Conservation (phyloP, 768 basidiomycete species). For the Rhizopogon rudus region DNA sequence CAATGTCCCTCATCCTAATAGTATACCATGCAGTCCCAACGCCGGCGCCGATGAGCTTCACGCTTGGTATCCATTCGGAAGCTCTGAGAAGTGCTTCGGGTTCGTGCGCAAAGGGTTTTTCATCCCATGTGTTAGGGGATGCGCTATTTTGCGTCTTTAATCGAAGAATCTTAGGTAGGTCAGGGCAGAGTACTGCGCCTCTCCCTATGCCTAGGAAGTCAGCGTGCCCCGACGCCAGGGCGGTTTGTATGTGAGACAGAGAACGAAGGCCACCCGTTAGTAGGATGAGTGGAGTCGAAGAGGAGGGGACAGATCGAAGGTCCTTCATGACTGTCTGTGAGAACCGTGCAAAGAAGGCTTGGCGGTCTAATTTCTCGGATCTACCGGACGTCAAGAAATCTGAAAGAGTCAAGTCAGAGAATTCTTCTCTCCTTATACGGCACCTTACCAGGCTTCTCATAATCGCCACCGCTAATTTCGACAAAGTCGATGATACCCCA, state of each 20-base stretch:
- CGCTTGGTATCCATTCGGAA: constrained; percentile 32
- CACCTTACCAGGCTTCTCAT: constrained; percentile 65
- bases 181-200: constrained; percentile 55
- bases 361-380: constrained; percentile 37
- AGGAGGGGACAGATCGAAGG: constrained; percentile 7
- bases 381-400: constrained; percentile 36
- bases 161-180: constrained; percentile 43
- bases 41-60: constrained; percentile 65
- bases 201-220: constrained; percentile 79
- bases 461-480: constrained; percentile 86
- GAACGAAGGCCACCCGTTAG: constrained; percentile 79
- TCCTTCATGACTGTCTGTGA: constrained; percentile 48
- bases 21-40: constrained; percentile 62
- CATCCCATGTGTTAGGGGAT: constrained; percentile 9
- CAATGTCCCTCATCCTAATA: constrained; percentile 50
- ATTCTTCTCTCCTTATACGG: constrained; percentile 11
- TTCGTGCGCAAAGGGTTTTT: constrained; percentile 32
- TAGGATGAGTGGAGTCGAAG: constrained; percentile 54
- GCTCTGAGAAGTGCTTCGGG: constrained; percentile 25
- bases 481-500: constrained; percentile 78
- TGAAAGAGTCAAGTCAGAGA: constrained; percentile 14
- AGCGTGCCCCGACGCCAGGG: constrained; percentile 50
- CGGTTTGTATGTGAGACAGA: constrained; percentile 47
- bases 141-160: constrained; percentile 3
- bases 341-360: constrained; percentile 71